Evolutionary conservation across 495 filamentous ascomycete genomes (phyloP).

Genomic region (Clohesyomyces aquaticus): DNA sequence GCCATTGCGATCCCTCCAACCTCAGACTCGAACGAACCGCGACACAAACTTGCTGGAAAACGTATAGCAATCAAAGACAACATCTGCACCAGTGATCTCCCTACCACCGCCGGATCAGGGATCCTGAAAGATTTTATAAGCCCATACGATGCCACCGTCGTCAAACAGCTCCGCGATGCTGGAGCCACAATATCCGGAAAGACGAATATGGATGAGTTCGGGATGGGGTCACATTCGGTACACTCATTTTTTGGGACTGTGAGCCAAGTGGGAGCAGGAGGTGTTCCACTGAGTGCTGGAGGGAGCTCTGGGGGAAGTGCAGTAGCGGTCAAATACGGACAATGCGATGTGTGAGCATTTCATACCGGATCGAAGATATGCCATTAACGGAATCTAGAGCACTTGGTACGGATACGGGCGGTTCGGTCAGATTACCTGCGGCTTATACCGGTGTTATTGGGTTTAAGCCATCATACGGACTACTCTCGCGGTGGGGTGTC

Average conservation of each 20-base stretch:
- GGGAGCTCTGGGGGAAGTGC: conserved; percentile 96
- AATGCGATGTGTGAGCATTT: conserved; percentile 66
- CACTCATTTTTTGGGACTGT: conserved; percentile 75
- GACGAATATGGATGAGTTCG: conserved; percentile 96
- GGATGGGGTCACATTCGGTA: conserved; percentile 91
- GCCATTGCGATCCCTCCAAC: conserved; percentile 13
- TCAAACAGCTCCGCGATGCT: conserved; percentile 63
- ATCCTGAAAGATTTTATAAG: conserved; percentile 70
- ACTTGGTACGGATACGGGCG: conserved; percentile 93
- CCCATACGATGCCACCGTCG: conserved; percentile 85
- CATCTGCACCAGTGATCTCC: conserved; percentile 70
- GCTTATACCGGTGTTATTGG: conserved; percentile 87
- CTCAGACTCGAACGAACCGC: conserved; percentile 8
- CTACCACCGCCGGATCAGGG: conserved; percentile 82
- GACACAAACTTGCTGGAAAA: conserved; percentile 53
- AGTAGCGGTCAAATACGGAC: conserved; percentile 72
- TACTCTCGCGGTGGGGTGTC: conserved; percentile 85
- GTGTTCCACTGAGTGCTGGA: conserved; percentile 65
- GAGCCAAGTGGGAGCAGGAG: conserved; percentile 46
- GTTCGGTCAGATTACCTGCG: conserved; percentile 87
- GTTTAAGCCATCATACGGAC: conserved; percentile 91
- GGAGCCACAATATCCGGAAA: conserved; percentile 75
- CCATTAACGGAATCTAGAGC: conserved; percentile 54
- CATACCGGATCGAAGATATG: not conserved
- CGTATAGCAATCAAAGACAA: conserved; percentile 86